A percentile compares a stretch with the other conserved stretches of the same genome.
phyloP scores from a whole-genome alignment of 306 rosid genomes.

The Inga oerstediana region DNA sequence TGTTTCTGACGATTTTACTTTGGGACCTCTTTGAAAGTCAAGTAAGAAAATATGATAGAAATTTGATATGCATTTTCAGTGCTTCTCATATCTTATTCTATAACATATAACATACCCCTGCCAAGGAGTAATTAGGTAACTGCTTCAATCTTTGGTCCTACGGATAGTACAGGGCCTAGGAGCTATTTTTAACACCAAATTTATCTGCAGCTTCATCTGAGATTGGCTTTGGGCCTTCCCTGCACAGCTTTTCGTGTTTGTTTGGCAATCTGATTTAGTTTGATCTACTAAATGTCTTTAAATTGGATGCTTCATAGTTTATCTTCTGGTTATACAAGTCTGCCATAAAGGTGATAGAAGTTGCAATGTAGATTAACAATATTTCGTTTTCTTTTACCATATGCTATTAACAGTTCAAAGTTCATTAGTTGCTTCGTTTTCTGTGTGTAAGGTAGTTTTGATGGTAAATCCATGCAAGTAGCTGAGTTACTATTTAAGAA shows the following conservation, averaged over 20 bases:
- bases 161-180: neutral
- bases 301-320: neutral
- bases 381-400: constrained; percentile 16
- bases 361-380: constrained; percentile 8
- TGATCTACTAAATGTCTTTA: neutral
- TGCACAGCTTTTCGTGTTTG: neutral
- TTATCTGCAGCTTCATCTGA: constrained; percentile 4
- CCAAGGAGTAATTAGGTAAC: neutral
- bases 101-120: neutral
- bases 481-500: constrained; percentile 84
- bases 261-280: neutral
- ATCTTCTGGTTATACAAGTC: neutral
- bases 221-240: neutral
- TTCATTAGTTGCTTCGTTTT: constrained; percentile 49
- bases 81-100: neutral
- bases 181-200: neutral
- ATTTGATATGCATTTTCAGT: neutral
- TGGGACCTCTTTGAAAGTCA: neutral
- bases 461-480: constrained; percentile 88
- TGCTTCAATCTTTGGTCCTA: constrained; percentile 6
- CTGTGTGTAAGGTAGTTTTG: constrained; percentile 91
- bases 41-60: neutral
- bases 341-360: constrained; percentile 9
- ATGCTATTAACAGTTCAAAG: constrained; percentile 10
- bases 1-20: neutral